Evolutionary conservation across 352 stramenopile genomes (phyloP).

Genomic region (Elongisporangium senticosum): DNA sequence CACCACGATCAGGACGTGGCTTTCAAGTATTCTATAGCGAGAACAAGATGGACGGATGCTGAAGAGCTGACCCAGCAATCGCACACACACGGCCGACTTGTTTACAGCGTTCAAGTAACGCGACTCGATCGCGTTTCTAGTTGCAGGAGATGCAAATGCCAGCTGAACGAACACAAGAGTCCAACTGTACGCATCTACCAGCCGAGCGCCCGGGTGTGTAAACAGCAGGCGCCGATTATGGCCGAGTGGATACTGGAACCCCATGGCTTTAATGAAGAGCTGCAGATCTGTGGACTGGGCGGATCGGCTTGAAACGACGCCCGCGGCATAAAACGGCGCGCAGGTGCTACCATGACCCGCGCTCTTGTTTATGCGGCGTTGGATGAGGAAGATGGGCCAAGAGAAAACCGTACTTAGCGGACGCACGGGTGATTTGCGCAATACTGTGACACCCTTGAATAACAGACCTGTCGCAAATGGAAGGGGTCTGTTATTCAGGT

Average conservation of each 20-base stretch:
- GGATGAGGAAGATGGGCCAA: not conserved
- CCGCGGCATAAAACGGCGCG: not conserved
- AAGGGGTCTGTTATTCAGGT: no score
- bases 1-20: not conserved
- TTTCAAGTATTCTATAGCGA: not conserved
- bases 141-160: not conserved
- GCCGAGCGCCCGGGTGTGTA: not conserved
- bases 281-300: not conserved
- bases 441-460: not conserved
- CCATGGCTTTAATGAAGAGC: not conserved
- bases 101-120: not conserved
- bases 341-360: not conserved
- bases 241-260: not conserved
- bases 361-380: not conserved
- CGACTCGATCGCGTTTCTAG: not conserved
- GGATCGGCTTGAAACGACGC: not conserved
- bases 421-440: not conserved
- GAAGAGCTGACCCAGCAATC: not conserved
- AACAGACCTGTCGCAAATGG: not conserved
- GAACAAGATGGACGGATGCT: not conserved
- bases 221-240: not conserved
- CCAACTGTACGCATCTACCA: not conserved
- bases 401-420: not conserved
- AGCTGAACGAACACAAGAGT: not conserved
- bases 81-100: not conserved